Percentiles rank a stretch among this genome's conserved stretches.
phyloP scores from a whole-genome alignment of 1,284 basidiomycete genomes.

The Trichosporon sp. region DNA sequence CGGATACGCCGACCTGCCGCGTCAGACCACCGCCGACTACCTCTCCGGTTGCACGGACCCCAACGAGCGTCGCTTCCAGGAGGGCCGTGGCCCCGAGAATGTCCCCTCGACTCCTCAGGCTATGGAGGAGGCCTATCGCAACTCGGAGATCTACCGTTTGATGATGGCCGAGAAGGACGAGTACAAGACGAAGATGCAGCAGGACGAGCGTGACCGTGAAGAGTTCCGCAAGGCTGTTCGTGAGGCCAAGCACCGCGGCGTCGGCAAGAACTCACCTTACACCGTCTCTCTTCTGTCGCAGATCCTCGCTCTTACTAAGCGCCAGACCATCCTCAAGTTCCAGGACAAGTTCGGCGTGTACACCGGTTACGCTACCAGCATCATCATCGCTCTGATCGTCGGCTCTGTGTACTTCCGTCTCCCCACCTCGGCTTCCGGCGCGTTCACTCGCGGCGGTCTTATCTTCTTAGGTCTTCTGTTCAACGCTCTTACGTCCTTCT shows the following conservation, averaged over 20 bases:
- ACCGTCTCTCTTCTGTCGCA: slow-evolving; percentile 73
- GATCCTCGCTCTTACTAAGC: slow-evolving; percentile 62
- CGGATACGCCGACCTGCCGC: slow-evolving; percentile 50
- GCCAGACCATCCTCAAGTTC: slow-evolving; percentile 66
- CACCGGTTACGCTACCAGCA: slow-evolving; percentile 61
- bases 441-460: slow-evolving; percentile 79
- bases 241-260: slow-evolving; percentile 72
- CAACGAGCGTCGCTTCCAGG: slow-evolving; percentile 77
- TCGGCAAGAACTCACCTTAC: slow-evolving; percentile 78
- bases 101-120: slow-evolving; percentile 68
- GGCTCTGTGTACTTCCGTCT: slow-evolving; percentile 70
- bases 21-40: slow-evolving; percentile 62
- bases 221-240: slow-evolving; percentile 69
- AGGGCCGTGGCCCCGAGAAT: slow-evolving; percentile 59
- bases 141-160: slow-evolving; percentile 54
- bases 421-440: slow-evolving; percentile 66
- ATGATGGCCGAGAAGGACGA: slow-evolving; percentile 56
- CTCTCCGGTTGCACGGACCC: slow-evolving; percentile 64
- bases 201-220: slow-evolving; percentile 60
- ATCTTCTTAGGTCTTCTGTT: slow-evolving; percentile 71
- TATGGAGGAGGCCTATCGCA: slow-evolving; percentile 64
- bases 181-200: slow-evolving; percentile 62
- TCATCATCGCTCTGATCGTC: slow-evolving; percentile 59
- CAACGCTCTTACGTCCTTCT: slow-evolving; percentile 51
- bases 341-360: slow-evolving; percentile 78